Percentiles rank a stretch among this genome's conserved stretches.
Conservation (phyloP, 805 yeast species). For the Zygotorulaspora sp. region DNA sequence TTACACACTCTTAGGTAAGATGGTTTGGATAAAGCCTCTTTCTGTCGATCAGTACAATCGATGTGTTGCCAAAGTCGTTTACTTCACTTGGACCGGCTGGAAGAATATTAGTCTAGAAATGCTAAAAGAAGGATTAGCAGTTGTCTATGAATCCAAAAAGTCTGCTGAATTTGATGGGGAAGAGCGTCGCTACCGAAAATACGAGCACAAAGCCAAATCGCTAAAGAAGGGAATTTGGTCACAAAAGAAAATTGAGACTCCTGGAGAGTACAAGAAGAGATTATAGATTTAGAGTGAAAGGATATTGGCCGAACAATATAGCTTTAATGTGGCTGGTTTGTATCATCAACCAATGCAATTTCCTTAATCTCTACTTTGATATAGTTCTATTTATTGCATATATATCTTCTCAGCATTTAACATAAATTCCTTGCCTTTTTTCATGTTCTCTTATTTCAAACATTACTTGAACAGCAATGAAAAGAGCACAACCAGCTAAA, state of each 20-base stretch:
- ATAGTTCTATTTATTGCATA: too few relatives aligned
- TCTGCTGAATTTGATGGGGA: conserved; percentile 85
- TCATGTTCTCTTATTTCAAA: conserved; percentile 87
- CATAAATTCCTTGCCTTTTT: conserved; percentile 73
- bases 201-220: conserved; percentile 57
- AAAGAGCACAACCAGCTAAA: conserved; percentile 59
- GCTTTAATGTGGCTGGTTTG: too few relatives aligned
- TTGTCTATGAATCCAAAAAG: conserved; percentile 77
- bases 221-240: conserved; percentile 67
- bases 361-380: too few relatives aligned
- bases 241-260: conserved; percentile 53
- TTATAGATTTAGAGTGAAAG: too few relatives aligned
- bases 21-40: conserved; percentile 71
- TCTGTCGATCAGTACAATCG: conserved; percentile 85
- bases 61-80: conserved; percentile 71
- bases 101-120: conserved; percentile 83
- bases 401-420: conserved; percentile 56
- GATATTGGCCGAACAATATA: too few relatives aligned
- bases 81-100: conserved; percentile 55
- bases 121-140: conserved; percentile 77
- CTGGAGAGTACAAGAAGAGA: conserved; percentile 68
- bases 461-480: conserved; percentile 88
- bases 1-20: conserved; percentile 56
- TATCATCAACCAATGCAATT: too few relatives aligned
- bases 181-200: conserved; percentile 52